Percentiles rank a stretch among this genome's conserved stretches.
These are phyloP conservation scores for Phytophthora citrophthora DNA, from an alignment of 352 stramenopile species.

Conservation along the genomic window DNA sequence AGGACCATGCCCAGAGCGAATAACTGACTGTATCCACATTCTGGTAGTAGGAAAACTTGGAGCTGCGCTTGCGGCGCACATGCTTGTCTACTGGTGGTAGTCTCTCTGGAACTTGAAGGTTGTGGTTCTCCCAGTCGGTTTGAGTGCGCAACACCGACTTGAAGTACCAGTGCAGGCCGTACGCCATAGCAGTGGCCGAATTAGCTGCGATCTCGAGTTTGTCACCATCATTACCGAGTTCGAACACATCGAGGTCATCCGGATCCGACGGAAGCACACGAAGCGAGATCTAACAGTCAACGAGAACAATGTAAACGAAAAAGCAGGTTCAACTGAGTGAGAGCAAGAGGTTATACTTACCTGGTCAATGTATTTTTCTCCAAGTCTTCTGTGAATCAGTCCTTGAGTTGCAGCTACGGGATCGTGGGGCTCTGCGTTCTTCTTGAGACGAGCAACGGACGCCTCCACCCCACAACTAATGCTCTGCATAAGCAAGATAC, in stretches of 20 bases:
- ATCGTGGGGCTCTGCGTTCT: constrained; percentile 52
- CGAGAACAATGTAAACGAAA: no score
- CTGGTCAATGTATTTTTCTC: constrained; percentile 50
- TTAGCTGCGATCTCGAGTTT: constrained; percentile 65
- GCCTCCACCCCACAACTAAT: constrained; percentile 10
- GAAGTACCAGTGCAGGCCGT: constrained; percentile 78
- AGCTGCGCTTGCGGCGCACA: constrained; percentile 56
- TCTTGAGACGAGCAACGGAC: constrained; percentile 25
- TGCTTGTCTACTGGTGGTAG: constrained; percentile 47
- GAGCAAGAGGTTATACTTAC: neutral
- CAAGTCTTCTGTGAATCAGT: constrained; percentile 61
- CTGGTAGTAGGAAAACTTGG: constrained; percentile 91
- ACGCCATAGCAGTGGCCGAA: constrained; percentile 68
- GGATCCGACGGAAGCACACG: constrained; percentile 43
- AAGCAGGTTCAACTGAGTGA: no score
- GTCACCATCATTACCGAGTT: constrained; percentile 49
- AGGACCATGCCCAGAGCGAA: constrained; percentile 88
- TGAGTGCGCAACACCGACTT: constrained; percentile 74
- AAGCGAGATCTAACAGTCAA: constrained; percentile 53
- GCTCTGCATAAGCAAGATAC: constrained; percentile 10
- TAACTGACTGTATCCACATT: constrained; percentile 95
- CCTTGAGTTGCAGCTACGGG: constrained; percentile 49
- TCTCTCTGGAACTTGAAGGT: constrained; percentile 57
- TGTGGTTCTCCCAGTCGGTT: constrained; percentile 83
- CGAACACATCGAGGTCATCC: constrained; percentile 68